A percentile compares a stretch with the other conserved stretches of the same genome.
Conservation (phyloP, 257 asterid species). For the Osmanthus fragrans region DNA sequence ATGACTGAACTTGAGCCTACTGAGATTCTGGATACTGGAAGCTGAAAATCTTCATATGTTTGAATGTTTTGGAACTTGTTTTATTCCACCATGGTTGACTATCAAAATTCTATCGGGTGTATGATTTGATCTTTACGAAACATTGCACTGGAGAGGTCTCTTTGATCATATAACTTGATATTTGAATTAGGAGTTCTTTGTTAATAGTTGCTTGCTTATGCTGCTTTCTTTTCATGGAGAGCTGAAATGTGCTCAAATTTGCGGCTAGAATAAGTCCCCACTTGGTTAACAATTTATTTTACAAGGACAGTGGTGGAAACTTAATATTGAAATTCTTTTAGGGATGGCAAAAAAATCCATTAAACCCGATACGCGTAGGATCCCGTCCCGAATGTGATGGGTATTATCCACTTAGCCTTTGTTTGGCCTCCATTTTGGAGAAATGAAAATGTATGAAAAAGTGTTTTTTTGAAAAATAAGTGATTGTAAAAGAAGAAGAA, state of each 20-base stretch:
- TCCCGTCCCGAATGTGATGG: too few species aligned
- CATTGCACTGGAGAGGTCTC: not conserved
- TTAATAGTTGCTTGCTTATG: not conserved
- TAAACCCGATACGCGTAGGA: too few species aligned
- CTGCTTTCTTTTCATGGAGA: not conserved
- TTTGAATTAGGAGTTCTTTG: too few species aligned
- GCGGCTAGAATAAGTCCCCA: not conserved
- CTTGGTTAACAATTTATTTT: too few species aligned
- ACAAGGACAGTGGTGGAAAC: too few species aligned
- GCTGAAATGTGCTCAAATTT: not conserved
- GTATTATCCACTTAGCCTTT: too few species aligned
- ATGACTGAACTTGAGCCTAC: conserved; percentile 44
- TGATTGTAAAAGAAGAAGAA: too few species aligned
- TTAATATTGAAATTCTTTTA: too few species aligned
- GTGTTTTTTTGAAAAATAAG: too few species aligned
- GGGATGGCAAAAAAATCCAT: too few species aligned
- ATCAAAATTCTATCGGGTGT: not conserved
- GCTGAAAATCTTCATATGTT: not conserved
- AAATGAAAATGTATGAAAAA: too few species aligned
- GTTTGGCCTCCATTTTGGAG: too few species aligned
- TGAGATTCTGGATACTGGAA: conserved; percentile 2
- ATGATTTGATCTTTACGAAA: not conserved
- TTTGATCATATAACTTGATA: not conserved
- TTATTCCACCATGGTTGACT: not conserved
- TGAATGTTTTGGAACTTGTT: not conserved